Conservation (phyloP, 495 filamentous ascomycete species). For the Cercophora sp. region DNA sequence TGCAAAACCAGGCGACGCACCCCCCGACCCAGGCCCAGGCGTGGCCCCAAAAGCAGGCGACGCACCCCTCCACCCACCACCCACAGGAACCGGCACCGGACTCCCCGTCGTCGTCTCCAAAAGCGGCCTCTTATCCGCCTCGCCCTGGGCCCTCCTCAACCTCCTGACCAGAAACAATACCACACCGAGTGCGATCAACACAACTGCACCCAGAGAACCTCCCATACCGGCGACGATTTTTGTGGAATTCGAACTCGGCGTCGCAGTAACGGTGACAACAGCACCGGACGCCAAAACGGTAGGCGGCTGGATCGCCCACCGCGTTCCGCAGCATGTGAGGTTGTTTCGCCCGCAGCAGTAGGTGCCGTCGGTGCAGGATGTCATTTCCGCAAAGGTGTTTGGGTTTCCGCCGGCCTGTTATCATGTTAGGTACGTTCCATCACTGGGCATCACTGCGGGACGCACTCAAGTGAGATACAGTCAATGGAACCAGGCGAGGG, state of each 20-base stretch:
- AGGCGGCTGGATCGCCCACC: slow-evolving; percentile 17
- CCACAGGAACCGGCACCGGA: too few relatives aligned
- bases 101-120: too few relatives aligned
- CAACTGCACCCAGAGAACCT: slow-evolving; percentile 9
- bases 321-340: slow-evolving; percentile 26
- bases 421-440: background rate
- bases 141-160: background rate
- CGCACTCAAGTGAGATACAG: too few relatives aligned
- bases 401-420: slow-evolving; percentile 12
- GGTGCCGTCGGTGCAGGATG: slow-evolving; percentile 22
- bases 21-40: too few relatives aligned
- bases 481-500: too few relatives aligned
- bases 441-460: too few relatives aligned
- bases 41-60: too few relatives aligned
- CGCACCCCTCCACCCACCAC: too few relatives aligned
- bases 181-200: slow-evolving; percentile 1
- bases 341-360: slow-evolving; percentile 27
- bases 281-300: background rate
- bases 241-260: background rate
- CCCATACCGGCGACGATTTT: background rate
- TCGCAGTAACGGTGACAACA: background rate
- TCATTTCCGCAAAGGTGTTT: slow-evolving; percentile 18
- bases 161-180: slow-evolving; percentile 1
- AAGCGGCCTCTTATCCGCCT: too few relatives aligned
- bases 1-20: too few relatives aligned